Evolutionary conservation across 2,329 filamentous ascomycete genomes (phyloP).

Genomic region (Penicillium palitans): DNA sequence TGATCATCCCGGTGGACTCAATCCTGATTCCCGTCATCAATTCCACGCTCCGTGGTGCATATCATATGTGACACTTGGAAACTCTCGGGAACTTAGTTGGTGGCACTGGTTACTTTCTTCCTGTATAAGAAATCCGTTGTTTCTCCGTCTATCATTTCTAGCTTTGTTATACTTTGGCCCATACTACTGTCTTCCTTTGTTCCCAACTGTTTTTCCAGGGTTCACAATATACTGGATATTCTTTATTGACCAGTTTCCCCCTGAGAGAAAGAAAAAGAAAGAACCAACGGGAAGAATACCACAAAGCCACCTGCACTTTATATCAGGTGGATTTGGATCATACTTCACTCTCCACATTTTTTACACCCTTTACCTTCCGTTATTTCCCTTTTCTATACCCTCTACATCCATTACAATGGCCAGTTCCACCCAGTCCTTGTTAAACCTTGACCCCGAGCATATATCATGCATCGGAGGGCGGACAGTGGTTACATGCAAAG

Average conservation of each 20-base stretch:
- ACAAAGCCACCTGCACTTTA: neutral
- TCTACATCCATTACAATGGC: constrained; percentile 20
- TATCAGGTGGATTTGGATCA: neutral
- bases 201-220: constrained; percentile 4
- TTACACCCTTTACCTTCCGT: neutral
- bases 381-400: neutral
- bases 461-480: constrained; percentile 37
- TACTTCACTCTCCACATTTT: neutral
- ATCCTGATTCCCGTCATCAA: constrained; percentile 4
- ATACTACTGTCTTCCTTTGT: constrained; percentile 11
- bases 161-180: constrained; percentile 20
- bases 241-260: neutral
- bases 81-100: constrained; percentile 12
- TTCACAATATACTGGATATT: constrained; percentile 5
- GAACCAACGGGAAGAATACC: neutral
- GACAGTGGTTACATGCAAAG: constrained; percentile 37
- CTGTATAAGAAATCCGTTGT: constrained; percentile 20
- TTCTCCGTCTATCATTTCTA: constrained; percentile 10
- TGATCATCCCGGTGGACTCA: constrained; percentile 16
- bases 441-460: constrained; percentile 35
- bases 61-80: constrained; percentile 22
- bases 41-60: constrained; percentile 3
- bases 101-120: constrained; percentile 13
- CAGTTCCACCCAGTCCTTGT: constrained; percentile 14
- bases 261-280: neutral